A percentile compares a stretch with the other conserved stretches of the same genome.
phyloP scores from a whole-genome alignment of 192 early-diverging fungal genomes.

The Coemansia guatemalensis region DNA sequence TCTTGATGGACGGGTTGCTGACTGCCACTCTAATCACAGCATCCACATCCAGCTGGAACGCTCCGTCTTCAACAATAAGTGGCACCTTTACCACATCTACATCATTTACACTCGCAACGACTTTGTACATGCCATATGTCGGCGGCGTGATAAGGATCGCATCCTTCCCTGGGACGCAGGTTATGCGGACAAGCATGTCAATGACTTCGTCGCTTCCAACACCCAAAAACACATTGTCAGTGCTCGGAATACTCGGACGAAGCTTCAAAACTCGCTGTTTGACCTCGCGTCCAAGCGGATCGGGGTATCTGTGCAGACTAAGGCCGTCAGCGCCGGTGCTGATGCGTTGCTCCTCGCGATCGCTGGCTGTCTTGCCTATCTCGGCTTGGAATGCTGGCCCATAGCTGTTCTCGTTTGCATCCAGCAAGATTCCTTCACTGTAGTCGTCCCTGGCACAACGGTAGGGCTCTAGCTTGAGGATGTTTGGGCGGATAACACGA shows the following conservation, averaged over 20 bases:
- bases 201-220: slow-evolving; percentile 98
- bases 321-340: slow-evolving; percentile 21
- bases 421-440: slow-evolving; percentile 88
- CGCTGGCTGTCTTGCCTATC: slow-evolving; percentile 27
- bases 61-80: slow-evolving; percentile 68
- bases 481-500: slow-evolving; percentile 77
- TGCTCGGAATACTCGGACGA: slow-evolving; percentile 61
- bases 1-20: slow-evolving; percentile 78
- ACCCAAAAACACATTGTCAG: slow-evolving; percentile 86
- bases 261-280: slow-evolving; percentile 77
- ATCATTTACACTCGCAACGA: slow-evolving; percentile 93
- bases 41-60: slow-evolving; percentile 50
- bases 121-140: slow-evolving; percentile 99
- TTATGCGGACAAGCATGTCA: slow-evolving; percentile 85
- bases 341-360: slow-evolving; percentile 20
- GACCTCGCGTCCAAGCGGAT: slow-evolving; percentile 83
- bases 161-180: slow-evolving; percentile 87
- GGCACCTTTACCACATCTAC: slow-evolving; percentile 84
- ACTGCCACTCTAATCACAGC: slow-evolving; percentile 54
- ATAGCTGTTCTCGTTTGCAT: slow-evolving; percentile 98
- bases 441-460: slow-evolving; percentile 99
- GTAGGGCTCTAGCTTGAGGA: slow-evolving; percentile 82
- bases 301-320: slow-evolving; percentile 92
- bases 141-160: slow-evolving; percentile 94
- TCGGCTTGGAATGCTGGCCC: slow-evolving; percentile 59